These are phyloP conservation scores for Xylaria sp. DNA, from an alignment of 2,329 filamentous ascomycete species.

Conservation along the genomic window DNA sequence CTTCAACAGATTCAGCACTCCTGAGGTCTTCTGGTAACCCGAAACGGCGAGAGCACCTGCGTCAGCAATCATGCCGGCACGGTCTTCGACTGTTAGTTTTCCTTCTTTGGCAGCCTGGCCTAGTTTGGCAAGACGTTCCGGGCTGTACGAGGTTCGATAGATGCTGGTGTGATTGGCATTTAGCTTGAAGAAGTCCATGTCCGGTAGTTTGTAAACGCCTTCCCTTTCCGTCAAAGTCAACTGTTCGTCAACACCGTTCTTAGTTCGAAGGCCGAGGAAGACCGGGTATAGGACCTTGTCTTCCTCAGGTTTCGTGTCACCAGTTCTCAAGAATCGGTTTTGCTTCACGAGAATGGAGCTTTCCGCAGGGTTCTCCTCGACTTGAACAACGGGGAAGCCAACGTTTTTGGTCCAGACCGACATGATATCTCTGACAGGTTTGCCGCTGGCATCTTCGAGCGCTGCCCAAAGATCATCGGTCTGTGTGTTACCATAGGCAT, in stretches of 20 bases:
- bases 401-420: conserved; percentile 96
- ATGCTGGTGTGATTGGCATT: conserved; percentile 93
- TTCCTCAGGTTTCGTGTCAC: conserved; percentile 88
- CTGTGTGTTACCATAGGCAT: conserved; percentile 92
- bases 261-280: conserved; percentile 78
- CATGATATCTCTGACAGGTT: conserved; percentile 86
- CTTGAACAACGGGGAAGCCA: conserved; percentile 84
- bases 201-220: conserved; percentile 68
- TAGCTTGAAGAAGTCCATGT: conserved; percentile 88
- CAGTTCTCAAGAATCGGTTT: conserved; percentile 89
- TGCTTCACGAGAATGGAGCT: conserved; percentile 82
- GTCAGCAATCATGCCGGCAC: conserved; percentile 91
- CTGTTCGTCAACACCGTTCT: conserved; percentile 74
- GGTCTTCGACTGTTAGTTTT: conserved; percentile 78
- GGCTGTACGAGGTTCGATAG: conserved; percentile 83
- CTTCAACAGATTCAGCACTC: conserved; percentile 77
- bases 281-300: conserved; percentile 84
- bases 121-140: conserved; percentile 79
- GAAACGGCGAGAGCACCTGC: conserved; percentile 83
- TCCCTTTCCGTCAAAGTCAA: conserved; percentile 69
- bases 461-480: conserved; percentile 89
- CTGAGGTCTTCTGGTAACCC: conserved; percentile 90
- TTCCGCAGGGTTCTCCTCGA: conserved; percentile 67
- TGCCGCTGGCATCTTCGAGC: conserved; percentile 80
- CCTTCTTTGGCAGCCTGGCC: conserved; percentile 78